These are phyloP conservation scores for Colletotrichum karsti DNA, from an alignment of 2,329 filamentous ascomycete genomes.

Conservation along the genomic window DNA sequence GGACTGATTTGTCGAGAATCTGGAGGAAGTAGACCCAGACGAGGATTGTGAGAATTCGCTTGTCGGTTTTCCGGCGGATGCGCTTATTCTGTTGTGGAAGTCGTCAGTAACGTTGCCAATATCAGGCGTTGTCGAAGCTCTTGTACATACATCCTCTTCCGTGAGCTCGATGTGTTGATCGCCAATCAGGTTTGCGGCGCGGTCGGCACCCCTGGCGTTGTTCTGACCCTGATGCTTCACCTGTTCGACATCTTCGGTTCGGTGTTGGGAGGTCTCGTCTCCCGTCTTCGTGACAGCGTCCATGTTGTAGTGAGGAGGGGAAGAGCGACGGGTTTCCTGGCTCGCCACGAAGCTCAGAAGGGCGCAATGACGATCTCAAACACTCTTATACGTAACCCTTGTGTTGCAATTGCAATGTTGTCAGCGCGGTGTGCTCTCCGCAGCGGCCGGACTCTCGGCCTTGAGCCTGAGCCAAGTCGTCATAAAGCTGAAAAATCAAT, in stretches of 20 bases:
- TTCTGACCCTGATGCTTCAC: constrained; percentile 14
- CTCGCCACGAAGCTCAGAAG: not conserved
- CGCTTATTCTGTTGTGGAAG: constrained; percentile 51
- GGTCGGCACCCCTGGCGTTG: constrained; percentile 11
- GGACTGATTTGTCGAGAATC: constrained; percentile 65
- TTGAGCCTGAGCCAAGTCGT: not conserved
- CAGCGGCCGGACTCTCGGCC: not conserved
- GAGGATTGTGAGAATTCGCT: constrained; percentile 62
- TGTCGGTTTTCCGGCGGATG: constrained; percentile 70
- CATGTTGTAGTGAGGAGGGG: not conserved
- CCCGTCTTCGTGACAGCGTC: constrained; percentile 2
- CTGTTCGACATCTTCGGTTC: constrained; percentile 19
- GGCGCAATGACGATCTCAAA: not conserved
- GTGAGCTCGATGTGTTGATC: constrained; percentile 35
- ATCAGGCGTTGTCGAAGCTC: not conserved
- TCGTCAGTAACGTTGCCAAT: not conserved
- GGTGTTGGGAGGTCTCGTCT: constrained; percentile 9
- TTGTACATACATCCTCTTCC: constrained; percentile 42
- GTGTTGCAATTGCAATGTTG: not conserved
- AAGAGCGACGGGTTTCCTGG: not conserved
- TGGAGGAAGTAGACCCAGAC: constrained; percentile 69
- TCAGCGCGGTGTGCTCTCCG: not conserved
- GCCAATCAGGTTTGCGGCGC: constrained; percentile 26
- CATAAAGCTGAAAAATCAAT: not conserved
- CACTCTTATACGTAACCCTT: constrained; percentile 23